Evolutionary conservation across 331 rosid genomes (phyloP), one percentile per base, ranked within the genome.

Genomic region (Acacia pycnantha): DNA sequence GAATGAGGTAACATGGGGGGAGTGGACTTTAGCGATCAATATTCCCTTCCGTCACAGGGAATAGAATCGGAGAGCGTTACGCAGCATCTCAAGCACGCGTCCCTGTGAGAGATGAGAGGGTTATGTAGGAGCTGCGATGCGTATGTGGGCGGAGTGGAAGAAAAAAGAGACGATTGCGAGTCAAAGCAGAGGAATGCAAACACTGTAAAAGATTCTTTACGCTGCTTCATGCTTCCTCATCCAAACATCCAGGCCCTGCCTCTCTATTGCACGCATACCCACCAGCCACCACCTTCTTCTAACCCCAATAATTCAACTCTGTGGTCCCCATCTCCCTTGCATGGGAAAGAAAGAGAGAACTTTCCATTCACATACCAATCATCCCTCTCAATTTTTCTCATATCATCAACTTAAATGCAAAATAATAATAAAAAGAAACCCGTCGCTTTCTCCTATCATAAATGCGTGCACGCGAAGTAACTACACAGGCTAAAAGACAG

Each of bases 401-500:
- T 22, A 10, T 24, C 43, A 22, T 58, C 26, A 59, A 46, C 33
- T 21, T 53, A 69, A 26, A 73, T 50, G 29, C 22, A 19, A 37
- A n/a, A 44, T 68, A 62, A 48, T 48, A 48, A 5, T 19, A 51
- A 8, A 9, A 11, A 19, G 44, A 65, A 76, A 31, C 69, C 79
- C 85, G 71, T 89, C 90, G 85, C 87, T 90, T 73, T 89, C 92
- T 59, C 82, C 54, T 58, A 73, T 80, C 75, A 88, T 92, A 88
- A 95, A 90, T 80, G 93, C 92, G 86, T 84, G 97, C 97, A 89
- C 86, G 97, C 92, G 87, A 92, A 85, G 87, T 84, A 66, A 85
- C 83, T 82, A 91, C 94, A 90, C 29, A 46, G 40, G 81, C 88
- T 83, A 82, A 82, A 82, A 11, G 91, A 91, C 96, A 88, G 85